Percentiles rank a stretch among this genome's conserved stretches.
These are phyloP conservation scores for Neofusicoccum kwambonambiense DNA, from an alignment of 2,329 filamentous ascomycete genomes.

Conservation along the genomic window DNA sequence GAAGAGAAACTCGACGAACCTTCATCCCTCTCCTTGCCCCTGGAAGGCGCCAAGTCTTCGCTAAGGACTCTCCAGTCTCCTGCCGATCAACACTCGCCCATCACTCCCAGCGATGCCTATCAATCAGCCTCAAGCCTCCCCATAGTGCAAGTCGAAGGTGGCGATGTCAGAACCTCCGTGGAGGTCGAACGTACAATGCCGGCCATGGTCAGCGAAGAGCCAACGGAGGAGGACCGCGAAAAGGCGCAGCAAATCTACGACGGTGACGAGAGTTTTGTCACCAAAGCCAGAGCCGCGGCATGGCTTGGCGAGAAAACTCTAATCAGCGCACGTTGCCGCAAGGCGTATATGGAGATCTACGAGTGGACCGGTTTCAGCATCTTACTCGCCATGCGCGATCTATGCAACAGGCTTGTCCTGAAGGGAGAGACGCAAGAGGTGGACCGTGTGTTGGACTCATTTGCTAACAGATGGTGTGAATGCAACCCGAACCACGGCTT, in stretches of 20 bases:
- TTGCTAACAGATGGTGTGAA: slow-evolving; percentile 86
- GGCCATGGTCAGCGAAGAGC: slow-evolving; percentile 34
- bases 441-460: slow-evolving; percentile 86
- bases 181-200: slow-evolving; percentile 23
- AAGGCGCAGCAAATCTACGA: slow-evolving; percentile 82
- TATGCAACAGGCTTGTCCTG: slow-evolving; percentile 79
- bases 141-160: slow-evolving; percentile 51
- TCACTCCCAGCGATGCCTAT: slow-evolving; percentile 46
- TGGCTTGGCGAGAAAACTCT: slow-evolving; percentile 75
- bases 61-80: slow-evolving; percentile 22
- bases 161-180: slow-evolving; percentile 37
- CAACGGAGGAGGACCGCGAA: slow-evolving; percentile 66
- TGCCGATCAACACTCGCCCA: slow-evolving; percentile 30
- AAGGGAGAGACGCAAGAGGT: slow-evolving; percentile 96
- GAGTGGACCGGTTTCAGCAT: slow-evolving; percentile 82
- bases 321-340: slow-evolving; percentile 54
- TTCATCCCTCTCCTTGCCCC: slow-evolving; percentile 35
- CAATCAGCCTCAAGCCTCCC: slow-evolving; percentile 51
- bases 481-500: slow-evolving; percentile 94
- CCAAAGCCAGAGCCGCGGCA: slow-evolving; percentile 75
- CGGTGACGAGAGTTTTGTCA: slow-evolving; percentile 77
- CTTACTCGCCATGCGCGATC: slow-evolving; percentile 70
- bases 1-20: slow-evolving; percentile 33
- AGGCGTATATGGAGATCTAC: slow-evolving; percentile 89
- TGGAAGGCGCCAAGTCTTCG: slow-evolving; percentile 39